phyloP scores from a whole-genome alignment of 2,329 filamentous ascomycete genomes.

The Microcyclosporella mali region DNA sequence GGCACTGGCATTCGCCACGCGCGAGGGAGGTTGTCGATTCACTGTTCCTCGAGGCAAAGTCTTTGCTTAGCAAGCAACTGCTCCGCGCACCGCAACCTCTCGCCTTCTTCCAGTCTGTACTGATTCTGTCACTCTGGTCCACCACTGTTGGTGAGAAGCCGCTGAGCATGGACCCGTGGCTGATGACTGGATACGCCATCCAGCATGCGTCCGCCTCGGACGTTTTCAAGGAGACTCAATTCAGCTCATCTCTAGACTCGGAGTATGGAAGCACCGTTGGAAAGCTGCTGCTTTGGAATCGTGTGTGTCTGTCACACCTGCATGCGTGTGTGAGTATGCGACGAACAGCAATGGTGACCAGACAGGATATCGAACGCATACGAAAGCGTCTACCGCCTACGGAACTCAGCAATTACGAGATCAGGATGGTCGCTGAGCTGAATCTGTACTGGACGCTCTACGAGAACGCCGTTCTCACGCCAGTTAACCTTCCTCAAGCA shows the following conservation, averaged over 20 bases:
- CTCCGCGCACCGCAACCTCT: slow-evolving; percentile 5
- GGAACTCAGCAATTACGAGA: slow-evolving; percentile 40
- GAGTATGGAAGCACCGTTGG: slow-evolving; percentile 3
- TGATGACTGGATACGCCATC: slow-evolving; percentile 5
- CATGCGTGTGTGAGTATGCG: slow-evolving; percentile 35
- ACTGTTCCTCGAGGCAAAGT: slow-evolving; percentile 5
- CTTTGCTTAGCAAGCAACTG: slow-evolving; percentile 1
- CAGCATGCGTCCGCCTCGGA: slow-evolving; percentile 4
- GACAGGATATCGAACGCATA: slow-evolving; percentile 35
- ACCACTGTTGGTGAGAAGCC: slow-evolving; percentile 7
- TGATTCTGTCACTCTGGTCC: slow-evolving; percentile 8
- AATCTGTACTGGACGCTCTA: slow-evolving; percentile 44
- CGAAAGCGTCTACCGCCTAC: slow-evolving; percentile 35
- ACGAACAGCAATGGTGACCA: slow-evolving; percentile 38
- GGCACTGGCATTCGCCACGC: slow-evolving; percentile 4
- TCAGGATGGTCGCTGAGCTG: slow-evolving; percentile 43
- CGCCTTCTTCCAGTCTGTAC: slow-evolving; percentile 8
- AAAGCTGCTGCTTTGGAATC: slow-evolving; percentile 6
- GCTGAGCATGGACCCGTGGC: slow-evolving; percentile 7
- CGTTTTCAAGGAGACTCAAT: slow-evolving; percentile 2
- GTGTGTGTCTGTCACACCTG: slow-evolving; percentile 39
- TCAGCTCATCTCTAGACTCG: slow-evolving; percentile 4
- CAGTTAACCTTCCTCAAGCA: slow-evolving; percentile 7
- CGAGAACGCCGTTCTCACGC: slow-evolving; percentile 31
- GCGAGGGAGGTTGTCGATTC: slow-evolving; percentile 1